These are phyloP conservation scores for Zalaria sp. DNA, from an alignment of 2,329 filamentous ascomycete species.

Conservation along the genomic window DNA sequence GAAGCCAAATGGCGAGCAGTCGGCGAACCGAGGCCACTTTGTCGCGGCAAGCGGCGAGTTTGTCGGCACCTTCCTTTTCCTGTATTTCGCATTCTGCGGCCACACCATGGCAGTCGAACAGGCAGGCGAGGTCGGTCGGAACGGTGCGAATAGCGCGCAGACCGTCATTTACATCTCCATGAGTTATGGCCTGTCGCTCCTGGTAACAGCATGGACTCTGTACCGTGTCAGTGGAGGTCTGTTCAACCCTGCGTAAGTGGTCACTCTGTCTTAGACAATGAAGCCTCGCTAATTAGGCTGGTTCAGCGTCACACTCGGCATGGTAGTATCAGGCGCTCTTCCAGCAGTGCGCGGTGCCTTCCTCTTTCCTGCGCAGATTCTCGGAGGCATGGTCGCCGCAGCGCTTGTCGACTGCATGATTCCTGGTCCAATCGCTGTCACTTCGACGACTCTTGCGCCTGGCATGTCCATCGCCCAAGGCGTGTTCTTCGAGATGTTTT, in stretches of 20 bases:
- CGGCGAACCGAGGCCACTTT: conserved; percentile 3
- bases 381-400: conserved; percentile 16
- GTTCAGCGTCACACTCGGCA: conserved; percentile 13
- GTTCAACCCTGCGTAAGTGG: conserved; percentile 10
- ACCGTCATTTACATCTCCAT: conserved; percentile 17
- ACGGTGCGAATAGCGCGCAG: conserved; percentile 8
- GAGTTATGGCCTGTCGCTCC: conserved; percentile 15
- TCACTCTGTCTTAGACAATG: not conserved
- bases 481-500: conserved; percentile 20
- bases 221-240: conserved; percentile 17
- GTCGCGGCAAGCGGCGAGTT: conserved; percentile 15
- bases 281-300: not conserved
- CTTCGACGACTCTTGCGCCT: conserved; percentile 15
- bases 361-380: conserved; percentile 16
- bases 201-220: conserved; percentile 16
- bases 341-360: conserved; percentile 11
- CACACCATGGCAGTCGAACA: conserved; percentile 13
- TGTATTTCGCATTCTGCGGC: conserved; percentile 18
- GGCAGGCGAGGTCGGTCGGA: conserved; percentile 7
- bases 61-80: conserved; percentile 20
- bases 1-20: not conserved
- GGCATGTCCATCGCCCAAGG: conserved; percentile 15
- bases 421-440: conserved; percentile 13
- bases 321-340: conserved; percentile 14
- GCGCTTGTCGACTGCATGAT: conserved; percentile 15